Conservation (phyloP, 1,139 yeast genomes). For the Meyerozyma sp. region DNA sequence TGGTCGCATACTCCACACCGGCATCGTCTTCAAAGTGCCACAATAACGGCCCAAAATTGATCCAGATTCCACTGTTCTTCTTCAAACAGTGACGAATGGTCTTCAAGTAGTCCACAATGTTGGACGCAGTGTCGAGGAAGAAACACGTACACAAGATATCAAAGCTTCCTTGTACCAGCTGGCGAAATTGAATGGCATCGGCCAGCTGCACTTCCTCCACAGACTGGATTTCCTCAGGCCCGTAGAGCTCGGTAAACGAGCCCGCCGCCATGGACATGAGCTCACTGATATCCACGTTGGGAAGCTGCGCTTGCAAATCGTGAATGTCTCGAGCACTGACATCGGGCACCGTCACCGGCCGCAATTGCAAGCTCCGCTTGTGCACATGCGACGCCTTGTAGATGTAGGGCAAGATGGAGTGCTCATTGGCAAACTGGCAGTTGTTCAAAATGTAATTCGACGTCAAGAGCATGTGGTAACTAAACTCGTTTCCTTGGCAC, state of each 20-base stretch:
- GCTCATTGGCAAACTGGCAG: slow-evolving; percentile 31
- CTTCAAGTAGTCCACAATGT: slow-evolving; percentile 63
- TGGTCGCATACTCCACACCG: slow-evolving; percentile 15
- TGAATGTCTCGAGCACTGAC: slow-evolving; percentile 35
- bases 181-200: slow-evolving; percentile 30
- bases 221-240: slow-evolving; percentile 28
- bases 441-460: slow-evolving; percentile 63
- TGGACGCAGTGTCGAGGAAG: slow-evolving; percentile 75
- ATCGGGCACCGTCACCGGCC: slow-evolving; percentile 53
- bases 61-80: slow-evolving; percentile 59
- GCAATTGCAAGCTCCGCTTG: slow-evolving; percentile 39
- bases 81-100: slow-evolving; percentile 50
- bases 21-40: slow-evolving; percentile 77
- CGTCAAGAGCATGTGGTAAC: slow-evolving; percentile 72
- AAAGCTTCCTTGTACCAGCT: slow-evolving; percentile 30
- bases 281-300: slow-evolving; percentile 41
- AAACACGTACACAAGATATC: slow-evolving; percentile 66
- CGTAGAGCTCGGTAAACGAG: slow-evolving; percentile 72
- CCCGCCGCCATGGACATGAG: slow-evolving; percentile 79
- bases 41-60: slow-evolving; percentile 78
- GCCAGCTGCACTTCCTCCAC: background rate
- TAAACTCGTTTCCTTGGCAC: slow-evolving; percentile 83
- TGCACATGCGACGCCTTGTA: slow-evolving; percentile 46
- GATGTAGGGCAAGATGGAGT: slow-evolving; percentile 49
- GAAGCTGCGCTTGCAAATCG: slow-evolving; percentile 22